A percentile compares a stretch with the other conserved stretches of the same genome.
Evolutionary conservation across 345 rosid genomes (phyloP).

Genomic region (Pugionium cornutum): DNA sequence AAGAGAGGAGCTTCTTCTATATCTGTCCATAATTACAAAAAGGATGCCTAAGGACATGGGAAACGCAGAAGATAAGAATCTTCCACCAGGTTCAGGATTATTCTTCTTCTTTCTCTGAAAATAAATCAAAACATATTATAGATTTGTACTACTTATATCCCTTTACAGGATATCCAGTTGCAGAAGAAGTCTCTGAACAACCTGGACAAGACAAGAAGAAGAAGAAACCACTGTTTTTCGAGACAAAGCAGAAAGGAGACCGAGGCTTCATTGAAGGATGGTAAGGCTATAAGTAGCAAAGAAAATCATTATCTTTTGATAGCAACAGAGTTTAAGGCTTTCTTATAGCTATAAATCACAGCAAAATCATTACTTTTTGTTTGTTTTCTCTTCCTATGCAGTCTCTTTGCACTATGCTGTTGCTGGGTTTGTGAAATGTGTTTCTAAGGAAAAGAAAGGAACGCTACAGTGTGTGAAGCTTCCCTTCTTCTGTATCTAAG

Average conservation of each 20-base stretch:
- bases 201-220: slow-evolving; percentile 19
- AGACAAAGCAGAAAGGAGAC: slow-evolving; percentile 40
- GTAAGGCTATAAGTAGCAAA: slow-evolving; percentile 19
- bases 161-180: slow-evolving; percentile 34
- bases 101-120: neutral
- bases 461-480: slow-evolving; percentile 8
- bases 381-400: slow-evolving; percentile 15
- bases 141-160: slow-evolving; percentile 21
- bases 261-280: slow-evolving; percentile 45
- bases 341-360: slow-evolving; percentile 1
- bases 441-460: slow-evolving; percentile 23
- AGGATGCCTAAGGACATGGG: slow-evolving; percentile 30
- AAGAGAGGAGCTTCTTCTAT: slow-evolving; percentile 2
- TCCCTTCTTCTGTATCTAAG: slow-evolving; percentile 6
- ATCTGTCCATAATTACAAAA: neutral
- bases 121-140: neutral
- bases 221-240: slow-evolving; percentile 17
- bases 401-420: slow-evolving; percentile 43
- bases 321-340: neutral
- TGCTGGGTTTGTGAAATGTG: slow-evolving; percentile 46
- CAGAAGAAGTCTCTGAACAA: slow-evolving; percentile 28
- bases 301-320: neutral
- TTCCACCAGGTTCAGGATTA: slow-evolving; percentile 35
- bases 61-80: slow-evolving; percentile 24
- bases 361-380: neutral